Conservation (phyloP, 1,284 basidiomycete genomes). For the Abortiporus biennis region DNA sequence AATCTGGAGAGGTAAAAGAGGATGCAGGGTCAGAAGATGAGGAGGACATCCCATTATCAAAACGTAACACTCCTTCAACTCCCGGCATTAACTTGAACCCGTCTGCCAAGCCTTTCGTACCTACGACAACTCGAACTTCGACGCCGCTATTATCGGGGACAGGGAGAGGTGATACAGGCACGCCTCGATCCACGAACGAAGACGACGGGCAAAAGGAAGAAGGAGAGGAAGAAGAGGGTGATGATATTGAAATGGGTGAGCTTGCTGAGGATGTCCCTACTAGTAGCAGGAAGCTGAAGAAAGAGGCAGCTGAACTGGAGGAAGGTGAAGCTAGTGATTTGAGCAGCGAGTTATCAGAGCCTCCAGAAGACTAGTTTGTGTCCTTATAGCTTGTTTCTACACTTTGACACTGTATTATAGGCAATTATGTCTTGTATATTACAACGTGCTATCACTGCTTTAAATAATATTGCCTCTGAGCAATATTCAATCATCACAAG, state of each 20-base stretch:
- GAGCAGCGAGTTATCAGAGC: slow-evolving; percentile 70
- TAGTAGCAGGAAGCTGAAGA: slow-evolving; percentile 41
- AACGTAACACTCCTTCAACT: slow-evolving; percentile 10
- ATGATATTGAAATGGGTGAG: slow-evolving; percentile 85
- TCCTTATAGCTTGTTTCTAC: too few species aligned
- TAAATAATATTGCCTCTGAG: too few species aligned
- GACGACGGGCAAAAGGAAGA: slow-evolving; percentile 38
- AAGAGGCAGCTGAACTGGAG: slow-evolving; percentile 62
- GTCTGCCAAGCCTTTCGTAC: slow-evolving; percentile 28
- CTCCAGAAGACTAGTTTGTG: slow-evolving; percentile 51
- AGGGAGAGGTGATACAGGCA: too few species aligned
- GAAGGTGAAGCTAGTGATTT: slow-evolving; percentile 79
- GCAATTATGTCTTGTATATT: too few species aligned
- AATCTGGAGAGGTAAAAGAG: slow-evolving; percentile 32
- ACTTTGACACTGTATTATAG: too few species aligned
- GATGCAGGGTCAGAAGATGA: slow-evolving; percentile 28
- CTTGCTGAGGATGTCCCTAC: slow-evolving; percentile 58
- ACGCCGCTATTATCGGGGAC: slow-evolving; percentile 19
- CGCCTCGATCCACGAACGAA: too few species aligned
- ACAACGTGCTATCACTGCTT: too few species aligned
- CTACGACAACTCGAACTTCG: slow-evolving; percentile 21
- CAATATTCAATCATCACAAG: too few species aligned
- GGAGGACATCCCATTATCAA: slow-evolving; percentile 23
- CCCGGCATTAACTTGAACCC: slow-evolving; percentile 26
- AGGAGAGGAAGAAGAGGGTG: slow-evolving; percentile 13